Evolutionary conservation across 2,329 filamentous ascomycete genomes (phyloP).

Genomic region (Xylariaceae sp.): DNA sequence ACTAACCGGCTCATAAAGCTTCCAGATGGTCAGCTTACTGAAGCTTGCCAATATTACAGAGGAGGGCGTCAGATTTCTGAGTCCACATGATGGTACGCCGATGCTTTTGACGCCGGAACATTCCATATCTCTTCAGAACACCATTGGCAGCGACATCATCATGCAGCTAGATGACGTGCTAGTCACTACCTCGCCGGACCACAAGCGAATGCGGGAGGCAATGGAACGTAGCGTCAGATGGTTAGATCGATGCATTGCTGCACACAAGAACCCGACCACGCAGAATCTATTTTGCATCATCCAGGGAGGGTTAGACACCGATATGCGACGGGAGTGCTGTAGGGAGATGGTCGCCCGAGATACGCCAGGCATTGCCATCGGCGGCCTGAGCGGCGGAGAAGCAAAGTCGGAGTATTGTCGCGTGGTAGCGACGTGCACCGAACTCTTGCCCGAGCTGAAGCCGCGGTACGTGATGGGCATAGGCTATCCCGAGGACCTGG

Average conservation of each 20-base stretch:
- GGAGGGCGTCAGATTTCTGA: slow-evolving; percentile 93
- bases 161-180: slow-evolving; percentile 99
- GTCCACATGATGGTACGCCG: slow-evolving; percentile 89
- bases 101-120: slow-evolving; percentile 98
- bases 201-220: slow-evolving; percentile 84
- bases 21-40: slow-evolving; percentile 97
- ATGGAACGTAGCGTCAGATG: slow-evolving; percentile 94
- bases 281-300: slow-evolving; percentile 99
- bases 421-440: slow-evolving; percentile 86
- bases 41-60: slow-evolving; percentile 94
- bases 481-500: slow-evolving; percentile 92
- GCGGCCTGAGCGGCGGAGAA: slow-evolving; percentile 91
- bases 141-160: slow-evolving; percentile 96
- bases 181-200: slow-evolving; percentile 90
- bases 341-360: slow-evolving; percentile 84
- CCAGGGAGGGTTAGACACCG: slow-evolving; percentile 88
- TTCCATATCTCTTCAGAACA: slow-evolving; percentile 94
- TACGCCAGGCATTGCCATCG: slow-evolving; percentile 95
- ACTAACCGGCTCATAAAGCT: slow-evolving; percentile 56
- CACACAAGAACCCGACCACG: slow-evolving; percentile 77
- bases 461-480: slow-evolving; percentile 99
- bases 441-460: slow-evolving; percentile 82
- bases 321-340: slow-evolving; percentile 82
- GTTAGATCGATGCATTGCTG: slow-evolving; percentile 92
- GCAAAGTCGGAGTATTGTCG: slow-evolving; percentile 91